These are phyloP conservation scores for Violaceomyces palustris DNA, from an alignment of 1,284 basidiomycete genomes.

Conservation along the genomic window DNA sequence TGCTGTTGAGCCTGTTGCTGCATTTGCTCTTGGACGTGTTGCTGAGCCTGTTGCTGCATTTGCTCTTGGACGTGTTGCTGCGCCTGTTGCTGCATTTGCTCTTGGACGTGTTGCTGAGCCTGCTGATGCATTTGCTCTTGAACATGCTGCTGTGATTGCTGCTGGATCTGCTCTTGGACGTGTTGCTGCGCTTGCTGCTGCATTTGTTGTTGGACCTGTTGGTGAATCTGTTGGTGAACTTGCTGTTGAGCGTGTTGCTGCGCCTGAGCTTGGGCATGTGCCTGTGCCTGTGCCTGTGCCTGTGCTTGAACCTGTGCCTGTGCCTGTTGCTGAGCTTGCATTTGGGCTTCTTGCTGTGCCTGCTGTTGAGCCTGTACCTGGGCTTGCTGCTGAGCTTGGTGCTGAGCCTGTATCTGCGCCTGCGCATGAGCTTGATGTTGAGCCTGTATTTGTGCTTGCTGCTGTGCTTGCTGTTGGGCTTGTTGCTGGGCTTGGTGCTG, in stretches of 20 bases:
- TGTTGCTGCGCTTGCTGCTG: conserved; percentile 2
- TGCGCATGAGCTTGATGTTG: conserved; percentile 2
- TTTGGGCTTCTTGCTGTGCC: too few species aligned
- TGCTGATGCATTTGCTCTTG: too few species aligned
- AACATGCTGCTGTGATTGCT: too few species aligned
- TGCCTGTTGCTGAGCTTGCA: conserved; percentile 3
- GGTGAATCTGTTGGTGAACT: conserved; percentile 13
- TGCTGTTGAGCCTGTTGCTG: too few species aligned
- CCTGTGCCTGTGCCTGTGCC: conserved; percentile 5
- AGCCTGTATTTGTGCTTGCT: conserved; percentile 6
- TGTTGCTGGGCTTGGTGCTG: not conserved
- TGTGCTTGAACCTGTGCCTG: conserved; percentile 2
- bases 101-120: conserved; percentile 15
- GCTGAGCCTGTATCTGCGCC: conserved; percentile 4
- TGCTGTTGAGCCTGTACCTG: conserved; percentile 5
- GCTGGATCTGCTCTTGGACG: conserved; percentile 12
- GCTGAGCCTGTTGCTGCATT: conserved; percentile 12
- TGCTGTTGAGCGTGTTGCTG: too few species aligned
- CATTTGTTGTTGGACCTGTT: not conserved
- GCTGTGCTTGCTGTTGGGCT: conserved; percentile 2
- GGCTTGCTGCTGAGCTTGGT: conserved; percentile 15
- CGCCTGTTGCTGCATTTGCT: not conserved
- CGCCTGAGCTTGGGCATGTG: conserved; percentile 13
- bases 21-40: too few species aligned
- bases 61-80: conserved; percentile 3